Conservation (phyloP, 2,329 filamentous ascomycete species). For the Phyllosticta citriasiana region DNA sequence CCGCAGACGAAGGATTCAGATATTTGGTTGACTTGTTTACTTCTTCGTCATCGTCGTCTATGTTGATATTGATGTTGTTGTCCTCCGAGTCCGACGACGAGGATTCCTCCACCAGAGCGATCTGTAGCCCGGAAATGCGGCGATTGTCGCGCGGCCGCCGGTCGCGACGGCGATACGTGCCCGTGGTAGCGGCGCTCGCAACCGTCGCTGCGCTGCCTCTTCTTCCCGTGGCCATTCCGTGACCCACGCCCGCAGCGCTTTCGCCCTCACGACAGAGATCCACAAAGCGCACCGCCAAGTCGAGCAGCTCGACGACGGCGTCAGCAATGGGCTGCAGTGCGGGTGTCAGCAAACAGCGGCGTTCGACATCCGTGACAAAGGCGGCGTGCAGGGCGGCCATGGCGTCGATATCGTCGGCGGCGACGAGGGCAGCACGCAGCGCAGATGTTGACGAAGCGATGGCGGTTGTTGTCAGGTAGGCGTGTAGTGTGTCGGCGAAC, state of each 20-base stretch:
- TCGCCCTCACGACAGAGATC: constrained; percentile 39
- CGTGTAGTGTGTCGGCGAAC: constrained; percentile 66
- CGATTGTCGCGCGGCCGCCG: constrained; percentile 7
- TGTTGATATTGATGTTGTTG: constrained; percentile 12
- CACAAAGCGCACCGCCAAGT: constrained; percentile 61
- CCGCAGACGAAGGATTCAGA: background rate
- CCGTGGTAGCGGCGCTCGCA: constrained; percentile 14
- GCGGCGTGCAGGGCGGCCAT: constrained; percentile 63
- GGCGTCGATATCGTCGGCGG: constrained; percentile 63
- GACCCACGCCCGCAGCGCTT: constrained; percentile 15
- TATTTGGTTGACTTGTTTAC: background rate
- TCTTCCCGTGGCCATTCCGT: background rate
- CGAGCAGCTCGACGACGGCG: constrained; percentile 64
- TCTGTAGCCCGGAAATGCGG: constrained; percentile 6
- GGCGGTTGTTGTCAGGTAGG: constrained; percentile 66
- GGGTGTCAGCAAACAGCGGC: constrained; percentile 59
- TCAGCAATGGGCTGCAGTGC: constrained; percentile 62
- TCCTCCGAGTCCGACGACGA: constrained; percentile 2
- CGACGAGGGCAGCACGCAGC: constrained; percentile 48
- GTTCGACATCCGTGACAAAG: constrained; percentile 53
- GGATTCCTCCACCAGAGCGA: constrained; percentile 3
- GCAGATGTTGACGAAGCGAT: constrained; percentile 49
- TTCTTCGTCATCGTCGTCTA: constrained; percentile 23
- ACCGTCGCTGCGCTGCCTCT: constrained; percentile 15
- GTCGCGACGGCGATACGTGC: constrained; percentile 21